Evolutionary conservation across 371 early-diverging fungal genomes (phyloP), one percentile per base, ranked within the genome.

Genomic region (Syncephalastrum racemosum): DNA sequence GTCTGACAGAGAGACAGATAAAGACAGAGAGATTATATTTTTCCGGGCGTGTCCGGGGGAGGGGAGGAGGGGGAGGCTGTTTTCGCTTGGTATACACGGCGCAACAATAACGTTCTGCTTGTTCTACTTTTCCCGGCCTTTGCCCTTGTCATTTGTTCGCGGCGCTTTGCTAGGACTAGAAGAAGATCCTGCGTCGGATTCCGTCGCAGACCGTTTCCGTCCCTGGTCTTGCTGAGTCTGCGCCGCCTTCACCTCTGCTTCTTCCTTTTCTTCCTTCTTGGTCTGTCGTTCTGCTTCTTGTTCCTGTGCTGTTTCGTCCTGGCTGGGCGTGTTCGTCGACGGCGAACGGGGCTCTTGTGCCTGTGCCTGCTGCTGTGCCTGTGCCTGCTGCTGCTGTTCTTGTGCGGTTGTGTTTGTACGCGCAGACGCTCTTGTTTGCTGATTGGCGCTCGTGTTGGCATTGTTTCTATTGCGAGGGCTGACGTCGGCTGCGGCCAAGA

Each of bases 401-500:
- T 55, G 25, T 24, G 39, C 4, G 44, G 49, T 22, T 50, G 47
- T 8, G 55, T 50, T 46, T 57, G 52, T 14, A 52, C 16, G 23
- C 57, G 59, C 15, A 41, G 31, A 18, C 64, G 36, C 6, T 31
- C 36, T 25, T 27, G 48, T 5, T 36, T 54, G 27, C 22, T 47
- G 8, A 44, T 46, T 23, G 54, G 39, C 10, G 55, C 50, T 46
- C 56, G 52, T 18, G 55, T n/a, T 40, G 57, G 59, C 18, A 44
- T 31, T 36, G 59, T 5, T 31, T 31, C 36, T 31, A 8, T 31
- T 51, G 45, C 63, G 56, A 15, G 59, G 46, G 36, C 62, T 66
- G 40, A 76, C 44, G 55, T 78, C 78, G 4, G 75, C 71, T 39
- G 67, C 75, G 4, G 67, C 78, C 42, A 78, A 58, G 12, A 78